Evolutionary conservation across 805 yeast genomes (phyloP).

Genomic region (Barnettozyma siamensis): DNA sequence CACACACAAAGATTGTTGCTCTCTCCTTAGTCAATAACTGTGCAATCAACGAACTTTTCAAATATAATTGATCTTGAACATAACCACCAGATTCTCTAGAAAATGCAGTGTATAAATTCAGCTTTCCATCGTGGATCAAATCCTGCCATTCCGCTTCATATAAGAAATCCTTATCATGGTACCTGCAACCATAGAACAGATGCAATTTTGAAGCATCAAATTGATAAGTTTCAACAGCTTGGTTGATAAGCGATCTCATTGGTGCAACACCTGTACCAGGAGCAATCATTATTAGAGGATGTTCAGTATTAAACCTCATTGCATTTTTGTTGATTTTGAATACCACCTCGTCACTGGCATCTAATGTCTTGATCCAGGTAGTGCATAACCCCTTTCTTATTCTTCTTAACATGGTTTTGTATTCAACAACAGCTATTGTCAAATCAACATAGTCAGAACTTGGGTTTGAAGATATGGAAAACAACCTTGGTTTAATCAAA

Average conservation of each 20-base stretch:
- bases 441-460: slow-evolving; percentile 46
- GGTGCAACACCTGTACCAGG: slow-evolving; percentile 99
- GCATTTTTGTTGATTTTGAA: slow-evolving; percentile 46
- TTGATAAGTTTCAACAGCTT: slow-evolving; percentile 20
- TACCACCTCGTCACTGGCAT: slow-evolving; percentile 42
- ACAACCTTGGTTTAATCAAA: slow-evolving; percentile 69
- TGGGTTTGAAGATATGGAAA: slow-evolving; percentile 73
- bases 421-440: slow-evolving; percentile 80
- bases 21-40: slow-evolving; percentile 45
- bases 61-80: slow-evolving; percentile 71
- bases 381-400: slow-evolving; percentile 81
- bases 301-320: slow-evolving; percentile 30
- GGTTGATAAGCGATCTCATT: slow-evolving; percentile 61
- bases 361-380: slow-evolving; percentile 55
- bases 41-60: slow-evolving; percentile 41
- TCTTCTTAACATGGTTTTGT: slow-evolving; percentile 72
- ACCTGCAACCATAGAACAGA: slow-evolving; percentile 74
- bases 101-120: slow-evolving; percentile 40
- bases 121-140: slow-evolving; percentile 28
- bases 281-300: slow-evolving; percentile 66
- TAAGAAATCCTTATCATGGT: slow-evolving; percentile 57
- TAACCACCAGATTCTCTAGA: slow-evolving; percentile 56
- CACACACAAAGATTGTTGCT: slow-evolving; percentile 80
- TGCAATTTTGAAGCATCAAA: slow-evolving; percentile 31
- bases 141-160: slow-evolving; percentile 51